phyloP scores from a whole-genome alignment of 108 stramenopile species.

The Nitzschia sp. region DNA sequence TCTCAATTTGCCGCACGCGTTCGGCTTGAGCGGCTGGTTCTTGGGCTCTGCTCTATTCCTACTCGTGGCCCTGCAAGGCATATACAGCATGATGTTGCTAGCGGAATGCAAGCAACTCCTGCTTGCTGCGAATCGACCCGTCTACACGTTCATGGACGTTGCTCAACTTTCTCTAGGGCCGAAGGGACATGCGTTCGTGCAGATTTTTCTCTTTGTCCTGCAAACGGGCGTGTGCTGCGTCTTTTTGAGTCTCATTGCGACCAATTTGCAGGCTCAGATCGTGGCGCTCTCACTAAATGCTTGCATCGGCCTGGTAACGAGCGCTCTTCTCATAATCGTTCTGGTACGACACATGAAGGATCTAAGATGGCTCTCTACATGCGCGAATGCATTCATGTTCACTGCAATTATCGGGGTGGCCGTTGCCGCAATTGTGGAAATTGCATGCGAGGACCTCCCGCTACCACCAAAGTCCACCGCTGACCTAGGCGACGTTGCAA shows the following conservation, averaged over 20 bases:
- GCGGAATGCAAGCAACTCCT: slow-evolving; percentile 31
- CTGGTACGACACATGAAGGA: slow-evolving; percentile 28
- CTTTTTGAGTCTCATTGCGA: slow-evolving; percentile 38
- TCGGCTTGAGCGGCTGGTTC: slow-evolving; percentile 26
- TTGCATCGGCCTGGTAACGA: slow-evolving; percentile 11
- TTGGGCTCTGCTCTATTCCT: slow-evolving; percentile 16
- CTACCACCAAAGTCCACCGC: slow-evolving; percentile 11
- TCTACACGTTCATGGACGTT: slow-evolving; percentile 43
- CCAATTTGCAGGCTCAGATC: slow-evolving; percentile 38
- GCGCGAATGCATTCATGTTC: slow-evolving; percentile 42
- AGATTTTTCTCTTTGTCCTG: slow-evolving; percentile 34
- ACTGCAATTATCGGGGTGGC: slow-evolving; percentile 31
- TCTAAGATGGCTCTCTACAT: slow-evolving; percentile 30
- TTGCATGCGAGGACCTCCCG: background rate
- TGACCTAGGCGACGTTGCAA: slow-evolving; percentile 18
- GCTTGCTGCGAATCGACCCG: background rate
- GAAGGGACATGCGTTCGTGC: slow-evolving; percentile 19
- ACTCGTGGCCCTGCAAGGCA: slow-evolving; percentile 38
- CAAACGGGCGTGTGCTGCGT: slow-evolving; percentile 52
- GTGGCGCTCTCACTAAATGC: background rate
- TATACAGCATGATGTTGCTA: slow-evolving; percentile 44
- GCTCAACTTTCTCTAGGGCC: slow-evolving; percentile 28
- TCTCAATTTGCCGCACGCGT: slow-evolving; percentile 48
- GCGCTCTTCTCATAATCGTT: slow-evolving; percentile 14
- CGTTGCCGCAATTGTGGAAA: slow-evolving; percentile 6